Evolutionary conservation across 1,139 yeast genomes (phyloP), one percentile per base, ranked within the genome.

Genomic region (Nematodospora anomalae): DNA sequence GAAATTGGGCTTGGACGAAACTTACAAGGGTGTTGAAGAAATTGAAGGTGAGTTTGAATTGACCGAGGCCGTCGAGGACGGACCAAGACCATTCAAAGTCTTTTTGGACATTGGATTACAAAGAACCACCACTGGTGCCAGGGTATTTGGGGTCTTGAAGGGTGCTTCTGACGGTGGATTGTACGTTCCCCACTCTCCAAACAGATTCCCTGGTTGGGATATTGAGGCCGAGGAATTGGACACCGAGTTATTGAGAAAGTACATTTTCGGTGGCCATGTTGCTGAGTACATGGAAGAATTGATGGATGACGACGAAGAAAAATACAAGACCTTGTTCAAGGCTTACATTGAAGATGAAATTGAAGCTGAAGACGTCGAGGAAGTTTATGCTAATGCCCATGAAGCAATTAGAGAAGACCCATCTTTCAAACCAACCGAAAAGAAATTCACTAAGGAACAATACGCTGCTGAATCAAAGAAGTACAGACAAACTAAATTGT

Each of bases 151-250:
- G 86, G 97, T 90, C 67, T 80, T 94, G 70, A 92, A 92, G 85
- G 99, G 99, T 86, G 98, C 98, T 67, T 90, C 97, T 51, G 99
- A 92, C 72, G 99, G 98, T 86, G 99, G 99, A 64, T 80, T 92
- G 65, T 88, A 86, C 90, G 80, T 92, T 68, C 99, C 99, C 58
- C 99, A 92, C 90, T 88, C 96, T 60, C 86, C 96, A 67, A 90
- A 90, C 83, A 90, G 98, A 85, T 92, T 90, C 96, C 99, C 99
- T 75, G 99, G 98, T 79, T 92, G 92, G 95, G 99, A 92, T 76
- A 86, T 90, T 64, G 99, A 92, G 80, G 68, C 85, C 61, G 96
- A 90, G 79, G 98, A 92, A 77, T 83, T 94, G 66, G 98, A 92
- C 68, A 89, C 97, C 62, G 98, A 94, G 70, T 75, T 83, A 60